Conservation (phyloP, 306 rosid species). For the Canavalia gladiata region DNA sequence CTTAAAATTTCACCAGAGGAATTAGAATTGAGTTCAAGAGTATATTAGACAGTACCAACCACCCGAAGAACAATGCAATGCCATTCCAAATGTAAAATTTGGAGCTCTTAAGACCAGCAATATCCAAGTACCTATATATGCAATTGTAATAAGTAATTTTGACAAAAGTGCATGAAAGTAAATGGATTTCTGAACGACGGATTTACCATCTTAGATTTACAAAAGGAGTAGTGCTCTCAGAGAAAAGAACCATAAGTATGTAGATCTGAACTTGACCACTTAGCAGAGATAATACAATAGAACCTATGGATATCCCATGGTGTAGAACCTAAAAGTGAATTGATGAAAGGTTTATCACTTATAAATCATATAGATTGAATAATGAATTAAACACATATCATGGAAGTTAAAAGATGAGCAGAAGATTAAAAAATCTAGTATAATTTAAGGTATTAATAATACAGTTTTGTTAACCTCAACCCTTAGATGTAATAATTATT, state of each 20-base stretch:
- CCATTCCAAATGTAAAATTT: conserved; percentile 68
- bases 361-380: background rate
- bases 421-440: background rate
- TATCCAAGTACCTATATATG: conserved; percentile 76
- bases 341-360: conserved; percentile 33
- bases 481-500: too few relatives aligned
- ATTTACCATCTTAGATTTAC: conserved; percentile 84
- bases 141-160: conserved; percentile 36
- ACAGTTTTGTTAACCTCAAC: too few relatives aligned
- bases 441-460: background rate
- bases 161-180: conserved; percentile 35
- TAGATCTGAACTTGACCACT: conserved; percentile 77
- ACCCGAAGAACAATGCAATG: conserved; percentile 71
- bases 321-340: conserved; percentile 66
- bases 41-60: conserved; percentile 72
- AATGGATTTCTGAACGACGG: conserved; percentile 18
- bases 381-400: background rate
- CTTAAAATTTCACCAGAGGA: background rate
- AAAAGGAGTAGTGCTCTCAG: conserved; percentile 82
- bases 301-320: conserved; percentile 75
- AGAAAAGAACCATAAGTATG: conserved; percentile 76
- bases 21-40: conserved; percentile 41
- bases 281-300: conserved; percentile 66
- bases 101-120: conserved; percentile 72
- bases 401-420: background rate